phyloP scores from a whole-genome alignment of 2,329 filamentous ascomycete genomes.

The Alternaria sp. region DNA sequence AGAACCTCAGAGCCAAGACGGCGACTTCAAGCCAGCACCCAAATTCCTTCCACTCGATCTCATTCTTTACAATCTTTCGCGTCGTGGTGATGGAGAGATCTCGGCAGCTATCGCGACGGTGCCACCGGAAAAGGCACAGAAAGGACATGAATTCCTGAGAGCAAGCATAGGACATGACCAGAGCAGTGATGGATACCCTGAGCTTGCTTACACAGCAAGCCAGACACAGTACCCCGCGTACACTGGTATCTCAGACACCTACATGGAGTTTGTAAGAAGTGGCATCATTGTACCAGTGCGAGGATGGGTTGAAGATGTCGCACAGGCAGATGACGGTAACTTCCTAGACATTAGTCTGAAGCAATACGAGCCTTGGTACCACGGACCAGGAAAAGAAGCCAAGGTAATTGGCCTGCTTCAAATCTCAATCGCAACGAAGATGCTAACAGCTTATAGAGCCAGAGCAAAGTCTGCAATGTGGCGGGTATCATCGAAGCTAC shows the following conservation, averaged over 20 bases:
- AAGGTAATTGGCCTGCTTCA: slow-evolving; percentile 10
- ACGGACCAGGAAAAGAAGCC: slow-evolving; percentile 2
- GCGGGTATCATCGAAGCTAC: slow-evolving; percentile 76
- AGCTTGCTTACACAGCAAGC: slow-evolving; percentile 53
- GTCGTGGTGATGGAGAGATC: slow-evolving; percentile 66
- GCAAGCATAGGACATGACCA: slow-evolving; percentile 58
- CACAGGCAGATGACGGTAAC: slow-evolving; percentile 10
- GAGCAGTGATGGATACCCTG: slow-evolving; percentile 46
- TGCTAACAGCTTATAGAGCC: slow-evolving; percentile 21
- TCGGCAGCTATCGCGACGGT: slow-evolving; percentile 72
- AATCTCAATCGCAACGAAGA: not conserved
- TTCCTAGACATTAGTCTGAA: slow-evolving; percentile 19
- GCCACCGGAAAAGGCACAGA: slow-evolving; percentile 63
- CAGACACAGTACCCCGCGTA: slow-evolving; percentile 66
- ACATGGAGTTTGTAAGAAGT: slow-evolving; percentile 75
- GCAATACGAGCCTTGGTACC: slow-evolving; percentile 28
- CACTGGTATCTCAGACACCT: slow-evolving; percentile 74
- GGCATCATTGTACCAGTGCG: slow-evolving; percentile 57
- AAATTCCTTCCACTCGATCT: slow-evolving; percentile 78
- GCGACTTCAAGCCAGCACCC: slow-evolving; percentile 55
- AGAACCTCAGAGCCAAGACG: slow-evolving; percentile 32
- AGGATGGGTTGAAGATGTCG: slow-evolving; percentile 48
- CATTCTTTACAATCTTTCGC: slow-evolving; percentile 72
- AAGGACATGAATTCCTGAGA: slow-evolving; percentile 60
- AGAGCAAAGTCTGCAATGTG: slow-evolving; percentile 21